A percentile compares a stretch with the other conserved stretches of the same genome.
phyloP scores from a whole-genome alignment of 1,284 basidiomycete species.

The Lentinula novae-zelandiae region DNA sequence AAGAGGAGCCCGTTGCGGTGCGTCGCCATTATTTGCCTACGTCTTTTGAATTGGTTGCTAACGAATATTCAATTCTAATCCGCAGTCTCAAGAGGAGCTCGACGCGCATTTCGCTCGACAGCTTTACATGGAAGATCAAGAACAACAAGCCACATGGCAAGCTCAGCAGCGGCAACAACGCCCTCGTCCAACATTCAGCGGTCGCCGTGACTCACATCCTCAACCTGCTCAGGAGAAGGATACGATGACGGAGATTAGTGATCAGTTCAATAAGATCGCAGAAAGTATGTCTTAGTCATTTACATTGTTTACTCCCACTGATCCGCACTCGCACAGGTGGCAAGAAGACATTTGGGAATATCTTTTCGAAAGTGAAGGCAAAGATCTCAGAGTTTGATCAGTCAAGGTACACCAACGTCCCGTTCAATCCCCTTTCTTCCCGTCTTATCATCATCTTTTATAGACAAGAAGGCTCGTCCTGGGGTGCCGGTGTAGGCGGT shows the following conservation, averaged over 20 bases:
- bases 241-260: constrained; percentile 64
- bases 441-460: neutral
- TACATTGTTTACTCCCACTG: no score
- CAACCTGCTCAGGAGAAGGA: constrained; percentile 30
- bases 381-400: constrained; percentile 78
- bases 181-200: constrained; percentile 20
- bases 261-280: constrained; percentile 69
- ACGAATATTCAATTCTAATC: neutral
- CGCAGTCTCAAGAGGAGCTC: constrained; percentile 57
- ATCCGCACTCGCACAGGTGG: constrained; percentile 42
- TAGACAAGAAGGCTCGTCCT: constrained; percentile 11
- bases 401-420: constrained; percentile 19
- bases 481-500: constrained; percentile 15
- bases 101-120: constrained; percentile 74
- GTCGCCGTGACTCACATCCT: constrained; percentile 14
- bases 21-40: neutral
- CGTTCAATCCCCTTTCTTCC: neutral
- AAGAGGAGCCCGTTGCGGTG: constrained; percentile 12
- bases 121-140: constrained; percentile 65
- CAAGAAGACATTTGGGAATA: constrained; percentile 68
- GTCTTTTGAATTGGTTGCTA: neutral
- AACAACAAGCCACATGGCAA: constrained; percentile 26
- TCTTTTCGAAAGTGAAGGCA: constrained; percentile 72
- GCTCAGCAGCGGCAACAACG: constrained; percentile 22
- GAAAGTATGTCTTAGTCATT: constrained; percentile 50